Evolutionary conservation across 805 yeast species (phyloP), one percentile per base, ranked within the genome.

Genomic region (Metschnikowia borealis): DNA sequence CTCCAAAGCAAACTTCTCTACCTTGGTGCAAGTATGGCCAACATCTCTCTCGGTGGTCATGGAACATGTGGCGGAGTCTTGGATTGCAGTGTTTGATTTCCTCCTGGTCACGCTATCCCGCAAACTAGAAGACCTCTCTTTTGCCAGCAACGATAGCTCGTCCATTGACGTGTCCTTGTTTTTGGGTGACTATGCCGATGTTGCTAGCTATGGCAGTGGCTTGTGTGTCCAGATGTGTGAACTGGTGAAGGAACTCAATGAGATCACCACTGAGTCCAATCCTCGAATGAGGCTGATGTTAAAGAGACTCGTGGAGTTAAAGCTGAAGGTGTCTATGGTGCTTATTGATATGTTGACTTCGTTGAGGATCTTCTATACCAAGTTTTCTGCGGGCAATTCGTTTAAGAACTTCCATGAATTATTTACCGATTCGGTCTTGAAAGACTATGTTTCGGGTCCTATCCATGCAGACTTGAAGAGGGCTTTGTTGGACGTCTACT

Each of bases 401-500:
- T 58, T 64, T 44, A 45, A 45, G 21, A 65, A 66, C 34, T 71
- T 77, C 50, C 62, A 69, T 21, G 56, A 52, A 23, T 72, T 73
- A 44, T 72, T 69, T 50, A 49, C 49, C 6, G 51, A 52, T 7
- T 49, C 50, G 0, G 56, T 53, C 6, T 33, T 65, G 8, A 65
- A 62, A 6, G 53, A 48, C 26, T 62, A 52, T 20, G 52, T 65
- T 21, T 38, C 47, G 8, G 59, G 65, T 5, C 47, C 51, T 7
- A 45, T 78, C 1, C 68, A 75, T 1, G 43, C 47, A 0, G 59
- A 60, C 1, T 34, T 73, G 2, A 70, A 71, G 49, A 54, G 57
- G 0, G 57, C 66, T 2, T 54, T 82, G 13, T 47, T 75, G 50
- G 61, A 69, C n/a, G 59, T 75, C 3, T 84, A 77, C 53, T 67